Percentiles rank a stretch among this genome's conserved stretches.
phyloP scores from a whole-genome alignment of 768 basidiomycete species.

The Boletus vermiculosoides region DNA sequence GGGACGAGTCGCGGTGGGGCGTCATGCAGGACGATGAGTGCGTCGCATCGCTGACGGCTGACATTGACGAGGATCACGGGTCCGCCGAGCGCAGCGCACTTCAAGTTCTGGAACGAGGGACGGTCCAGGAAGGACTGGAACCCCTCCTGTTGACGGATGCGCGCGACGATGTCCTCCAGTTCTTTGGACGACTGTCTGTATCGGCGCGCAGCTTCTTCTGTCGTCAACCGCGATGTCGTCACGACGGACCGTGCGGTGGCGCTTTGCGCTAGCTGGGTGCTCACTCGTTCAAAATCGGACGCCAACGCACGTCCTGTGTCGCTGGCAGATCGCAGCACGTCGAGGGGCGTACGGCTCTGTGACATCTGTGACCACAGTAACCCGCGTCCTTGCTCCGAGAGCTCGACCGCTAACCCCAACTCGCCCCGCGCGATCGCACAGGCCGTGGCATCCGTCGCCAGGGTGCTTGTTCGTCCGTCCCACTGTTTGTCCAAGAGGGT shows the following conservation, averaged over 20 bases:
- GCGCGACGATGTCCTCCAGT: conserved; percentile 17
- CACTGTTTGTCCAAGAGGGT: conserved; percentile 8
- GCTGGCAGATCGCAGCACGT: conserved; percentile 18
- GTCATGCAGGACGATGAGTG: conserved; percentile 32
- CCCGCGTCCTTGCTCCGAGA: conserved; percentile 35
- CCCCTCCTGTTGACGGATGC: conserved; percentile 25
- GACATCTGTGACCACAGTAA: conserved; percentile 32
- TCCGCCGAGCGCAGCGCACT: conserved; percentile 24
- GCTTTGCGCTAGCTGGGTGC: conserved; percentile 11
- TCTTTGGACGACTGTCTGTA: conserved; percentile 19
- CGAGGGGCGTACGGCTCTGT: conserved; percentile 27
- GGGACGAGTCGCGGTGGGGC: conserved; percentile 20
- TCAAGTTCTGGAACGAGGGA: conserved; percentile 16
- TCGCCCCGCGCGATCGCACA: conserved; percentile 25
- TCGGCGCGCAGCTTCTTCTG: conserved; percentile 14
- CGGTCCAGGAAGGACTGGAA: conserved; percentile 35
- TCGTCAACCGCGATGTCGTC: conserved; percentile 2
- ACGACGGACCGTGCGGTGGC: not conserved
- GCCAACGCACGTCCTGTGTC: conserved; percentile 21
- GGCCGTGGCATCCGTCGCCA: conserved; percentile 27
- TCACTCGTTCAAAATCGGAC: conserved; percentile 24
- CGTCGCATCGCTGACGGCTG: conserved; percentile 36
- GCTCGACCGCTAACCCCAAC: conserved; percentile 31
- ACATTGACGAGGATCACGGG: conserved; percentile 41
- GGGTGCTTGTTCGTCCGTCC: not conserved